These are phyloP conservation scores for Parachaetomium inaequale DNA, from an alignment of 495 filamentous ascomycete genomes.

Conservation along the genomic window DNA sequence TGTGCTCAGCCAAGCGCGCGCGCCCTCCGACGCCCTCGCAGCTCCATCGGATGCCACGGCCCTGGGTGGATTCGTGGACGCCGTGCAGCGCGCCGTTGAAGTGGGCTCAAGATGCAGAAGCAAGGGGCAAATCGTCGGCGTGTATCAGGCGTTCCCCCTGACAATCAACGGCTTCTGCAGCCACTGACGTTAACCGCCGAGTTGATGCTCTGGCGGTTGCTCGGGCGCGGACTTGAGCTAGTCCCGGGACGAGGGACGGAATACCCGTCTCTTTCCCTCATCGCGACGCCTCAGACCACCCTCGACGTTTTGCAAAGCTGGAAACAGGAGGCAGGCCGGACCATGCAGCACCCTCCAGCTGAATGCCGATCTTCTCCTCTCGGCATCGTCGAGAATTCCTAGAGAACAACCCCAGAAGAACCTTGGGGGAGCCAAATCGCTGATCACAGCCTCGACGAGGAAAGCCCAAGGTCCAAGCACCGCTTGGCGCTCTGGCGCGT, in stretches of 20 bases:
- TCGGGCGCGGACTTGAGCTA: not conserved
- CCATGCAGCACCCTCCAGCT: not conserved
- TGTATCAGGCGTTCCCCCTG: not conserved
- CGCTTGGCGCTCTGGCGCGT: conserved; percentile 20
- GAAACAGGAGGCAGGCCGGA: not conserved
- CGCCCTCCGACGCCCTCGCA: conserved; percentile 7
- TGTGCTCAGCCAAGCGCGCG: conserved; percentile 8
- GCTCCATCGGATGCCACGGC: not conserved
- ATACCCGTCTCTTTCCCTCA: not conserved
- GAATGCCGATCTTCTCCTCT: conserved; percentile 7
- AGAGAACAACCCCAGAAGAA: not conserved
- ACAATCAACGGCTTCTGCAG: not conserved
- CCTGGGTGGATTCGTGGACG: not conserved
- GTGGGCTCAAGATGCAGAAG: conserved; percentile 15
- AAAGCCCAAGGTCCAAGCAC: conserved; percentile 3
- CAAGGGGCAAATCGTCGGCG: conserved; percentile 7
- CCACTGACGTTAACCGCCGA: not conserved
- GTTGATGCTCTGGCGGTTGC: not conserved
- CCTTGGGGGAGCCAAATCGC: conserved; percentile 1
- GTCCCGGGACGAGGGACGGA: not conserved
- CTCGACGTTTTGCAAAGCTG: not conserved
- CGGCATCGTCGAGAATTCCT: not conserved
- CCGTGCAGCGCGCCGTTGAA: not conserved
- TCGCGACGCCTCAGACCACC: not conserved
- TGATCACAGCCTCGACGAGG: conserved; percentile 8